Percentiles rank a stretch among this genome's conserved stretches.
Evolutionary conservation across 257 asterid genomes (phyloP).

Genomic region (Primulina tabacum): DNA sequence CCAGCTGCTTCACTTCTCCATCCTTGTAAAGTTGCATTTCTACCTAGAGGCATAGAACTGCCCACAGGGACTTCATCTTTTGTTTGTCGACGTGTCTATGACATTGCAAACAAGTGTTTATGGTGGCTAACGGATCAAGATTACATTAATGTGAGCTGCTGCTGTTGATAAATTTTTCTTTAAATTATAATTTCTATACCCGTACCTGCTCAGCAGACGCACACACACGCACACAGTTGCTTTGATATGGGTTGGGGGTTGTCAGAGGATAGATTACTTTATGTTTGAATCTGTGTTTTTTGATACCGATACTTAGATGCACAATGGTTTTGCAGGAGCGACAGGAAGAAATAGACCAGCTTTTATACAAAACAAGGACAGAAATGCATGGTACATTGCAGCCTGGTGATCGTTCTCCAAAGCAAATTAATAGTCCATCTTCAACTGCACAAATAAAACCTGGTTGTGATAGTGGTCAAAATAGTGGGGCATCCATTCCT

Average conservation of each 20-base stretch:
- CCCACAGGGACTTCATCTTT: conserved; percentile 68
- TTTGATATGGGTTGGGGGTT: background rate
- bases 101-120: conserved; percentile 46
- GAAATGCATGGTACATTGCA: conserved; percentile 75
- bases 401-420: conserved; percentile 80
- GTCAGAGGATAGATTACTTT: background rate
- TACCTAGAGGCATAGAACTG: conserved; percentile 79
- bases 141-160: conserved; percentile 64
- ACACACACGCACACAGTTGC: no score
- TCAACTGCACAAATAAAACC: conserved; percentile 60
- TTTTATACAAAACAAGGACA: conserved; percentile 47
- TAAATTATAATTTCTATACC: no score
- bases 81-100: conserved; percentile 83
- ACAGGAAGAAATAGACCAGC: conserved; percentile 74
- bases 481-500: conserved; percentile 50
- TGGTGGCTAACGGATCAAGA: conserved; percentile 93
- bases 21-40: conserved; percentile 98
- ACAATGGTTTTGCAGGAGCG: conserved; percentile 52
- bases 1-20: conserved; percentile 87
- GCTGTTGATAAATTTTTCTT: conserved; percentile 29
- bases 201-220: no score
- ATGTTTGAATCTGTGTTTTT: background rate
- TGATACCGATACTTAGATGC: background rate
- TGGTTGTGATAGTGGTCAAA: conserved; percentile 58
- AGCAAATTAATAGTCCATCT: conserved; percentile 54